Conservation (phyloP, 2,329 filamentous ascomycete genomes). For the Penicillium sp. region DNA sequence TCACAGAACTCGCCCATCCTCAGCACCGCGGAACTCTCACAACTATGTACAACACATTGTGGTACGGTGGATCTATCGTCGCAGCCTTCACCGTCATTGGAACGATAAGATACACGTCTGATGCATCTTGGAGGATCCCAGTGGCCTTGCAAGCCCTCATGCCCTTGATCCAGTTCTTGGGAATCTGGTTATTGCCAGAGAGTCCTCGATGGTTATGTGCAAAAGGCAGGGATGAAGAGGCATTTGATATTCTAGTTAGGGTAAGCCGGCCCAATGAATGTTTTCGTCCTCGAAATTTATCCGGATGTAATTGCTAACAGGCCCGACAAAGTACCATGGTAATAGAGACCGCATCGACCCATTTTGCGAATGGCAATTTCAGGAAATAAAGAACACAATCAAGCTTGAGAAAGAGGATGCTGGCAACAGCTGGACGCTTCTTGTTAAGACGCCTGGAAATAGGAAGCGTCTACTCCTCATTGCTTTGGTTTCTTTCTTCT, state of each 20-base stretch:
- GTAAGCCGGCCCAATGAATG: background rate
- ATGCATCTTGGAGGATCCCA: conserved; percentile 54
- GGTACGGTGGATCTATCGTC: conserved; percentile 54
- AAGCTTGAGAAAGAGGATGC: conserved; percentile 9
- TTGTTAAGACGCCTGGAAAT: conserved; percentile 25
- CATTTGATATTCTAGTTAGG: conserved; percentile 36
- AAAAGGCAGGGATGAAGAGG: conserved; percentile 35
- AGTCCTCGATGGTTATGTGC: conserved; percentile 59
- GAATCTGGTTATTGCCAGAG: conserved; percentile 69
- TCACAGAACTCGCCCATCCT: conserved; percentile 34
- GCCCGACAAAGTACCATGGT: conserved; percentile 37
- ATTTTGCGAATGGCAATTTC: conserved; percentile 14
- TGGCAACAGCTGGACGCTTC: conserved; percentile 16
- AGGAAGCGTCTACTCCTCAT: conserved; percentile 19
- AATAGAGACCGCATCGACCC: conserved; percentile 37
- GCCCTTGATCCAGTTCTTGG: conserved; percentile 57
- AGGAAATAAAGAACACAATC: conserved; percentile 18
- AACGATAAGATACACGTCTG: conserved; percentile 40
- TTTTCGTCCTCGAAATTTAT: background rate
- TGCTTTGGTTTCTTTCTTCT: conserved; percentile 18
- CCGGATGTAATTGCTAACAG: background rate
- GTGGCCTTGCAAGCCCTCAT: conserved; percentile 65
- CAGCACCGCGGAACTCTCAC: conserved; percentile 35
- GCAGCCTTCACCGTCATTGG: conserved; percentile 34
- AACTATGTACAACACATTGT: conserved; percentile 26